phyloP scores from a whole-genome alignment of 2,329 filamentous ascomycete species.

The Pyrenochaeta sp. region DNA sequence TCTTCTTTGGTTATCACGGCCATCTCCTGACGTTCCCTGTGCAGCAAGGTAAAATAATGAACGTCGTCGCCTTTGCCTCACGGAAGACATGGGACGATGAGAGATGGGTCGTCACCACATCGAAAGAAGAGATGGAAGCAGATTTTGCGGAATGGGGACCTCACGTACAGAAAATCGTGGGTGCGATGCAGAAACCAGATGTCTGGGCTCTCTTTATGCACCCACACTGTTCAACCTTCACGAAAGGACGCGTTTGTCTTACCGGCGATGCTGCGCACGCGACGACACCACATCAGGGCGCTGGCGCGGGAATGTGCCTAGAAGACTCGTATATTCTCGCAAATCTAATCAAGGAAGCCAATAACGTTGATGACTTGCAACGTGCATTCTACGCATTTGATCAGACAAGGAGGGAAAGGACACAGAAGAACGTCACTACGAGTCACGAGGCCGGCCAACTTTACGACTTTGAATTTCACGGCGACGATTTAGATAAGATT shows the following conservation, averaged over 20 bases:
- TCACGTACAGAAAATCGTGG: conserved; percentile 38
- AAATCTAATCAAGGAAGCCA: conserved; percentile 37
- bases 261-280: conserved; percentile 67
- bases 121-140: conserved; percentile 41
- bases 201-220: conserved; percentile 67
- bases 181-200: conserved; percentile 58
- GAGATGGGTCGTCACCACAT: conserved; percentile 44
- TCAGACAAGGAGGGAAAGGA: conserved; percentile 34
- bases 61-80: conserved; percentile 52
- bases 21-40: conserved; percentile 71
- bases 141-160: conserved; percentile 41
- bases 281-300: conserved; percentile 62
- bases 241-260: conserved; percentile 55
- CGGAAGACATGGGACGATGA: conserved; percentile 41
- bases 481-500: conserved; percentile 50
- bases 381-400: conserved; percentile 43
- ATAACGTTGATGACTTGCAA: conserved; percentile 37
- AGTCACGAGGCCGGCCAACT: conserved; percentile 44
- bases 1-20: conserved; percentile 66
- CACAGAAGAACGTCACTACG: conserved; percentile 36
- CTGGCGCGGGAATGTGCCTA: conserved; percentile 64
- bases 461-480: conserved; percentile 50
- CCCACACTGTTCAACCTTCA: conserved; percentile 56
- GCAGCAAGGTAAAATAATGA: conserved; percentile 64
- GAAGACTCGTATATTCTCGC: conserved; percentile 58